phyloP scores from a whole-genome alignment of 768 basidiomycete species.

The Udeniomyces megalosporus region DNA sequence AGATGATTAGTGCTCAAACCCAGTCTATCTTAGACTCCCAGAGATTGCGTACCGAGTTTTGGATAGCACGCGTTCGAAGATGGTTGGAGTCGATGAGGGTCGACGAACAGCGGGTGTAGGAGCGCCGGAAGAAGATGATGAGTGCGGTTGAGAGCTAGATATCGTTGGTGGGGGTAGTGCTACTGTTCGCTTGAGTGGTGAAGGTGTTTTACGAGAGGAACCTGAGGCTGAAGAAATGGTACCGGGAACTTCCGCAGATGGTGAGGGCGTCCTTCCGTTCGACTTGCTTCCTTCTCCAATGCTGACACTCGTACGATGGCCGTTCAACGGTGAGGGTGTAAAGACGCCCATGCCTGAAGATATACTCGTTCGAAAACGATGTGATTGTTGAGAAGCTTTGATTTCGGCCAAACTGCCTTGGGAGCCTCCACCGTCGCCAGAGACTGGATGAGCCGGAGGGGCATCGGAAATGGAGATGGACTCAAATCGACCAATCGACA shows the following conservation, averaged over 20 bases:
- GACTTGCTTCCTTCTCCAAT: no score
- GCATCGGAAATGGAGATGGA: neutral
- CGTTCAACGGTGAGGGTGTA: no score
- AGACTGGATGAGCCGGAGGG: neutral
- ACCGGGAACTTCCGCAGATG: no score
- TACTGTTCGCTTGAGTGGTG: neutral
- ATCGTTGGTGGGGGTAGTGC: neutral
- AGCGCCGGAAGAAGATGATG: neutral
- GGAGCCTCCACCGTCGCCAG: neutral
- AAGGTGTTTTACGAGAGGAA: neutral
- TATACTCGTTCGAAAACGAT: no score
- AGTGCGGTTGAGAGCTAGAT: neutral
- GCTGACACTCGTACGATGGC: no score
- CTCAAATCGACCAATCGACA: neutral
- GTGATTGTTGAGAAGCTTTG: no score
- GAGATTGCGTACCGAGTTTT: no score
- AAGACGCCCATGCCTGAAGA: no score
- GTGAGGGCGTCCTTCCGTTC: no score
- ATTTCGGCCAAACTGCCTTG: neutral
- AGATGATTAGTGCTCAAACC: no score
- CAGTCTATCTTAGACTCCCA: no score
- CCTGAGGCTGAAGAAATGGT: no score
- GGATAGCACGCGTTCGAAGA: neutral
- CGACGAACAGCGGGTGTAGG: neutral
- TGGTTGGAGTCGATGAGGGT: neutral